A percentile compares a stretch with the other conserved stretches of the same genome.
These are phyloP conservation scores for Sporothrix mexicana DNA, from an alignment of 2,329 filamentous ascomycete species.

Conservation along the genomic window DNA sequence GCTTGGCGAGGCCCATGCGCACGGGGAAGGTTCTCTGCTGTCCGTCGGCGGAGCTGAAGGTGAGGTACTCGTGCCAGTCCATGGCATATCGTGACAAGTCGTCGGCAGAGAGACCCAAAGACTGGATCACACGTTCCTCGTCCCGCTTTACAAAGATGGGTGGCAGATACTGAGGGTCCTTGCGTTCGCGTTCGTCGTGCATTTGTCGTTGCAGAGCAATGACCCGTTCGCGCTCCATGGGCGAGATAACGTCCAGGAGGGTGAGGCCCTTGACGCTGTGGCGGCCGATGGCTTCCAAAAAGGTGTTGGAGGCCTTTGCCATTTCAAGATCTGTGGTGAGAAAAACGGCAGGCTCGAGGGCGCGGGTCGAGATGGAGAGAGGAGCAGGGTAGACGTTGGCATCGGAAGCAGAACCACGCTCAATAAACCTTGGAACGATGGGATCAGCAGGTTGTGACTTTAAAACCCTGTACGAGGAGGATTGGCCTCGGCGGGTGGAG, in stretches of 20 bases:
- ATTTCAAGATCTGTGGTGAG: constrained; percentile 65
- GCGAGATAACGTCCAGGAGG: constrained; percentile 60
- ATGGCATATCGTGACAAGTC: constrained; percentile 59
- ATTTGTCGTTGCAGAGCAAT: constrained; percentile 57
- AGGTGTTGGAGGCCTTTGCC: constrained; percentile 60
- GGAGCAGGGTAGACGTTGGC: constrained; percentile 56
- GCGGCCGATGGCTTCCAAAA: constrained; percentile 61
- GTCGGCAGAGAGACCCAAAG: constrained; percentile 59
- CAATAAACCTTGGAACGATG: constrained; percentile 56
- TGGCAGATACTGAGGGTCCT: constrained; percentile 67
- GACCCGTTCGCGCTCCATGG: constrained; percentile 60
- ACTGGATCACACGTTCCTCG: constrained; percentile 61
- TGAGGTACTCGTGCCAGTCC: constrained; percentile 61
- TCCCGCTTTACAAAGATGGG: constrained; percentile 64
- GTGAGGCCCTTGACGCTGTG: constrained; percentile 55
- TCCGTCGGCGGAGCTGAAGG: constrained; percentile 59
- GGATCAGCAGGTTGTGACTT: constrained; percentile 60
- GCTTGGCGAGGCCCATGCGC: constrained; percentile 63
- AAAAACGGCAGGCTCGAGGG: constrained; percentile 62
- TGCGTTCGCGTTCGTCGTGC: constrained; percentile 62
- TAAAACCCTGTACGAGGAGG: constrained; percentile 54
- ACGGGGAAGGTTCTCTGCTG: constrained; percentile 57
- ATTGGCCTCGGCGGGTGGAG: constrained; percentile 52
- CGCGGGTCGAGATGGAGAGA: constrained; percentile 49
- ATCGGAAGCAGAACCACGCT: constrained; percentile 57